Percentiles rank a stretch among this genome's conserved stretches.
Evolutionary conservation across 1,284 basidiomycete genomes (phyloP).

Genomic region (Leccinum fuscescens): DNA sequence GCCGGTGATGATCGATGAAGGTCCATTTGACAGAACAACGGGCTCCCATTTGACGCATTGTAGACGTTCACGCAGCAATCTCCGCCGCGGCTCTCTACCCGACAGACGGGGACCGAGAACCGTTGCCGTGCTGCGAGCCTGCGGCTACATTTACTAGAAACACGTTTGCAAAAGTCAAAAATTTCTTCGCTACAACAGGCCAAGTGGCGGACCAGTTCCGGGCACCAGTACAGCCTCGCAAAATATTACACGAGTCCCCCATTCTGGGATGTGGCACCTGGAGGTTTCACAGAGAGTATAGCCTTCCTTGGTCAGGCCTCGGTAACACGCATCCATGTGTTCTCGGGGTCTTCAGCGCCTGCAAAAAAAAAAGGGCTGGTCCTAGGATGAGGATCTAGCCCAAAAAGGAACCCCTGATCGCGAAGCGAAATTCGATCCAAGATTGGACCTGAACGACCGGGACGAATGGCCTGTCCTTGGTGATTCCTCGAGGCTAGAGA

Average conservation of each 20-base stretch:
- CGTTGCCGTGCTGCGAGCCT: conserved; percentile 6
- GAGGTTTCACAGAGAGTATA: conserved; percentile 31
- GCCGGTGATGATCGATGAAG: conserved; percentile 3
- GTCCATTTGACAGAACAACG: conserved; percentile 2
- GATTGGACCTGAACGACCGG: conserved; percentile 21
- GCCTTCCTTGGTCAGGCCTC: conserved; percentile 31
- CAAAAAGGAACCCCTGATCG: conserved; percentile 25
- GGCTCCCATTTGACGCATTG: conserved; percentile 3
- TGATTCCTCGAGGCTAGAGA: conserved; percentile 22
- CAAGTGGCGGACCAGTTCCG: conserved; percentile 12
- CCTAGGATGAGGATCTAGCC: conserved; percentile 24
- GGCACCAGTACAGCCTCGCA: conserved; percentile 26
- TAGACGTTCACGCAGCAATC: conserved; percentile 29
- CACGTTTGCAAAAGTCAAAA: conserved; percentile 7
- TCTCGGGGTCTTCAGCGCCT: conserved; percentile 28
- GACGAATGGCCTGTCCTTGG: conserved; percentile 18
- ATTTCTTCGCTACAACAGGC: conserved; percentile 16
- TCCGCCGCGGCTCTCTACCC: conserved; percentile 26
- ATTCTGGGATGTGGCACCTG: conserved; percentile 15
- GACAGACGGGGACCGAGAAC: conserved; percentile 15
- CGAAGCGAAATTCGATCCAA: conserved; percentile 26
- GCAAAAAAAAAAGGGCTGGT: conserved; percentile 25
- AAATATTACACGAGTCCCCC: conserved; percentile 21
- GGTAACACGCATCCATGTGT: conserved; percentile 28
- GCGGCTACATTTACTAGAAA: conserved; percentile 12